Base-by-base conservation (phyloP, 345 rosid species). In the Firmiana major region DNA sequence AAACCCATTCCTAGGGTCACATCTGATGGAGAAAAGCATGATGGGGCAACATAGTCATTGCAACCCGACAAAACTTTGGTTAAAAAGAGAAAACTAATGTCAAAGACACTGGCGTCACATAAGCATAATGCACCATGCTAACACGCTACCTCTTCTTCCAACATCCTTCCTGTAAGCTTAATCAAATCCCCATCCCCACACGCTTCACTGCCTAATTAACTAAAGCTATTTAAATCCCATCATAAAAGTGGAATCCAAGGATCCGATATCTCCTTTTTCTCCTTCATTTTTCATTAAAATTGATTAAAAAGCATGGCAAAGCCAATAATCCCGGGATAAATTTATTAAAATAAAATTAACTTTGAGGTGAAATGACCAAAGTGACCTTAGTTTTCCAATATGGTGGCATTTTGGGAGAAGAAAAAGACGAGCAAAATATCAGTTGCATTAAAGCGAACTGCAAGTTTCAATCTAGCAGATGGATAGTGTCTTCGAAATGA, bases 121-220 rank as follows among this genome's bases (percentile, higher is more conserved):
- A 36, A 40, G 22, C 57, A 38, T 64, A 26, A 78, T 48, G 57
- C 68, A 70, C 71, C 74, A 11, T 17, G 4, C 12, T 17, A 15
- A 78, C 81, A 81, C 81, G 79, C 79, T 42, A 81, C 63, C 81
- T 59, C 76, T 21, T 59, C 76, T 21, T 26, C 71, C 81, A 75
- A 74, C 73, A 70, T 70, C 60, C 26, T 15, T 66, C 57, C 70
- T 55, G 9, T 31, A 16, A 68, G n/a, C 17, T 31, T 57, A 59
- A 82, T 82, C 54, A 64, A 75, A 63, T 63, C 69, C 24, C 48
- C 7, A 28, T 8, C 42, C 59, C 64, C 73, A 68, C 79, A 78
- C 77, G 79, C 79, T 72, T 79, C 71, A 26, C 24, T 34, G 4
- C 13, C 9, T 21, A 31, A 31, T 31, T 31, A 31, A 31, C 34